Conservation (phyloP, 1,284 basidiomycete genomes). For the Microbotryum silenes-acaulis region DNA sequence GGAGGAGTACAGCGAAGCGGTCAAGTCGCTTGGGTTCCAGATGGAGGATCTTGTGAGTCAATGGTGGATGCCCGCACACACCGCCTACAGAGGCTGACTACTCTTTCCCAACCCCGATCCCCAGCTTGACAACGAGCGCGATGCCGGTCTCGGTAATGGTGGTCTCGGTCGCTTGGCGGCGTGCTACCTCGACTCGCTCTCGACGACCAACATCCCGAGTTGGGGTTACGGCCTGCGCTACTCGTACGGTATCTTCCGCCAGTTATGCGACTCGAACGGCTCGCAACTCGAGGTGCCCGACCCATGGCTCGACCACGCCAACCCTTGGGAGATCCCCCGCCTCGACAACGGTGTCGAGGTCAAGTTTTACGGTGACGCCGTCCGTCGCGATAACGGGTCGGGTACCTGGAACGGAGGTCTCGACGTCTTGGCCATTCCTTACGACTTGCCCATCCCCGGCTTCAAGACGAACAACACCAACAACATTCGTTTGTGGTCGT, state of each 20-base stretch:
- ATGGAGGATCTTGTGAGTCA: constrained; percentile 38
- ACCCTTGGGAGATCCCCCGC: constrained; percentile 70
- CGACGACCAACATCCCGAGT: constrained; percentile 16
- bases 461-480: constrained; percentile 45
- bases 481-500: constrained; percentile 67
- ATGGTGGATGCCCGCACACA: not conserved
- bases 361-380: constrained; percentile 75
- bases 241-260: constrained; percentile 63
- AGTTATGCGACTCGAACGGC: constrained; percentile 65
- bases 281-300: constrained; percentile 76
- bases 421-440: constrained; percentile 83
- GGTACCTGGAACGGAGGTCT: constrained; percentile 75
- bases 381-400: constrained; percentile 54
- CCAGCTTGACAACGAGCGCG: constrained; percentile 66
- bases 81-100: no score
- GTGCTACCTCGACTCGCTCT: constrained; percentile 53
- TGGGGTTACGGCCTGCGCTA: constrained; percentile 49
- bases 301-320: constrained; percentile 58
- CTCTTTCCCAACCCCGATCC: no score
- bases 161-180: constrained; percentile 83
- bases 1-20: constrained; percentile 58
- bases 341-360: constrained; percentile 67
- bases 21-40: constrained; percentile 66
- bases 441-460: constrained; percentile 79
- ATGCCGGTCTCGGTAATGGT: constrained; percentile 76